Conservation (phyloP, 148 eudicot species). For the Simmondsia chinensis region DNA sequence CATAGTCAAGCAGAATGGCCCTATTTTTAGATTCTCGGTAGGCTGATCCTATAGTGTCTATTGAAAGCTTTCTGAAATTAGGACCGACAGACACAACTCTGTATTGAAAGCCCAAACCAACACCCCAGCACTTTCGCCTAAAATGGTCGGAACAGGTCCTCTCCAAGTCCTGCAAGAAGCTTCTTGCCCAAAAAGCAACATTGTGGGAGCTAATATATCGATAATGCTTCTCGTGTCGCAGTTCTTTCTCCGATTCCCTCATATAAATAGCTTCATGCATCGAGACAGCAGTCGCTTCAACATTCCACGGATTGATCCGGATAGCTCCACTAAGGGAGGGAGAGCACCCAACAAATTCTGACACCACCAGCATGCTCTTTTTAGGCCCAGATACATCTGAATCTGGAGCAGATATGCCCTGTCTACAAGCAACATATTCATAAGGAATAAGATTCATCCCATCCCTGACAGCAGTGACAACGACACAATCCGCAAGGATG, state of each 20-base stretch:
- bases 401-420: constrained; percentile 16
- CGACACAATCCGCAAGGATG: constrained; percentile 26
- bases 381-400: constrained; percentile 8
- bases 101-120: constrained; percentile 33
- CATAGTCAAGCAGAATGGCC: constrained; percentile 34
- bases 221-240: constrained; percentile 33
- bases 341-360: constrained; percentile 35
- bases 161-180: constrained; percentile 35
- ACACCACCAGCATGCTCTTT: constrained; percentile 30
- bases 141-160: constrained; percentile 32
- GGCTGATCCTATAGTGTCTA: constrained; percentile 23
- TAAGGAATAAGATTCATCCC: constrained; percentile 36
- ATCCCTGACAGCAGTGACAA: constrained; percentile 36
- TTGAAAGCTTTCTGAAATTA: constrained; percentile 29
- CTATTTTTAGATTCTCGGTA: constrained; percentile 21
- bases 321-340: constrained; percentile 40
- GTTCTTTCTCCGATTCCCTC: constrained; percentile 19
- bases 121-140: constrained; percentile 29
- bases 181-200: constrained; percentile 30
- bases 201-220: constrained; percentile 23
- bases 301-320: constrained; percentile 33
- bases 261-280: constrained; percentile 23
- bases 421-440: constrained; percentile 29
- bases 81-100: constrained; percentile 35
- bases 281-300: constrained; percentile 27